Percentiles rank a stretch among this genome's conserved stretches.
Conservation (phyloP, 495 filamentous ascomycete species). For the Talaromyces stipitatus region DNA sequence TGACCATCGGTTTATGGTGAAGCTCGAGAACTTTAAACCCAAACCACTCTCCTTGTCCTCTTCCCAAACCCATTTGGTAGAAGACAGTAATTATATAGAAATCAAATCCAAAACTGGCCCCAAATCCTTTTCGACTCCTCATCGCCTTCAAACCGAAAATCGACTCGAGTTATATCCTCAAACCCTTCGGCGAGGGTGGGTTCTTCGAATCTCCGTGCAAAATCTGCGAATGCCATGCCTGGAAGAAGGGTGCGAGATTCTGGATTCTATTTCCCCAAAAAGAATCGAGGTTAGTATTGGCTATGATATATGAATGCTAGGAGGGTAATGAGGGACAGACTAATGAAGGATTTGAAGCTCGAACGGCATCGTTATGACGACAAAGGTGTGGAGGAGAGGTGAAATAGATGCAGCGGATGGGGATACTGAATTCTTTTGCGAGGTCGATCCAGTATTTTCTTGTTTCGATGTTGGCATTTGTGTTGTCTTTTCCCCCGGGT, state of each 20-base stretch:
- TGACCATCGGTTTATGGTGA: too few relatives aligned
- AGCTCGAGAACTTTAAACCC: too few relatives aligned
- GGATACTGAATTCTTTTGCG: conserved; percentile 59
- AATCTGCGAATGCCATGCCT: conserved; percentile 70
- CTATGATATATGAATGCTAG: conserved; percentile 9
- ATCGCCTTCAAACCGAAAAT: conserved; percentile 59
- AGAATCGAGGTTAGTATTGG: not conserved
- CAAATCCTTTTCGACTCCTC: conserved; percentile 53
- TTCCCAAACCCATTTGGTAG: not conserved
- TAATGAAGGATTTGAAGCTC: conserved; percentile 55
- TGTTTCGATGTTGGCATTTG: conserved; percentile 73
- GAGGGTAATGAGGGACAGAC: conserved; percentile 12
- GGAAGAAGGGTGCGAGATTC: conserved; percentile 70
- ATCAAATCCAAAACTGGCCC: conserved; percentile 64
- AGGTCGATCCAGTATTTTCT: conserved; percentile 68
- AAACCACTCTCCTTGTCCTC: too few relatives aligned
- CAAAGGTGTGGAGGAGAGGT: conserved; percentile 64
- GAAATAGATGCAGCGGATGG: conserved; percentile 83
- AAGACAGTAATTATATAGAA: not conserved
- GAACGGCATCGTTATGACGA: conserved; percentile 82
- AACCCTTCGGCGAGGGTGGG: conserved; percentile 77
- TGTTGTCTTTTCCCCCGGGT: conserved; percentile 57
- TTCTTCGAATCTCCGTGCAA: conserved; percentile 58
- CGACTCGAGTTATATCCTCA: conserved; percentile 61
- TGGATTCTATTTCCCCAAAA: conserved; percentile 57